Evolutionary conservation across 345 rosid species (phyloP).

Genomic region (Geranium brycei): DNA sequence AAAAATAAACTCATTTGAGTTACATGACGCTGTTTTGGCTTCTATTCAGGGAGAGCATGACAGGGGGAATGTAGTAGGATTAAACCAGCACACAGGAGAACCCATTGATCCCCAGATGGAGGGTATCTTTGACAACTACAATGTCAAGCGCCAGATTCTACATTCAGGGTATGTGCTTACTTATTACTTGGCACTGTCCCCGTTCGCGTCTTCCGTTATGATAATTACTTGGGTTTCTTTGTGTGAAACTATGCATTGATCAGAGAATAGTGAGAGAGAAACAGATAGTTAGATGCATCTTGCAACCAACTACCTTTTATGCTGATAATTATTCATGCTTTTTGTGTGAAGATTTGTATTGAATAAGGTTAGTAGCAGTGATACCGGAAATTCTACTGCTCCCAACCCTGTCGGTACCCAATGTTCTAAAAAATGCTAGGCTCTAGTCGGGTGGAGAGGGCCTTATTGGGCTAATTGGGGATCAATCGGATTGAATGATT

Average conservation of each 20-base stretch:
- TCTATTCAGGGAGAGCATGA: conserved; percentile 78
- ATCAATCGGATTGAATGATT: too few relatives aligned
- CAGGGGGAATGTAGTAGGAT: conserved; percentile 74
- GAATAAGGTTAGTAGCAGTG: too few relatives aligned
- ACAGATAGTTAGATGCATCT: too few relatives aligned
- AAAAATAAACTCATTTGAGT: background rate
- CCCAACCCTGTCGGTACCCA: too few relatives aligned
- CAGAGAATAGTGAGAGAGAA: too few relatives aligned
- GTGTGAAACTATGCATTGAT: background rate
- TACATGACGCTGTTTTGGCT: background rate
- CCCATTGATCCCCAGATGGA: conserved; percentile 80
- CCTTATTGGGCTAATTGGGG: too few relatives aligned
- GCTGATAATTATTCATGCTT: too few relatives aligned
- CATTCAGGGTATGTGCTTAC: conserved; percentile 59
- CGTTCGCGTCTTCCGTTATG: background rate
- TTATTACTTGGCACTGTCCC: background rate
- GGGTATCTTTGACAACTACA: conserved; percentile 90
- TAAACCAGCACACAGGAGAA: conserved; percentile 72
- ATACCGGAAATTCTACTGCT: too few relatives aligned
- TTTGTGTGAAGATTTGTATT: too few relatives aligned
- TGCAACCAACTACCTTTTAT: too few relatives aligned
- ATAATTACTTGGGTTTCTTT: background rate
- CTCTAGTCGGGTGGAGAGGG: too few relatives aligned
- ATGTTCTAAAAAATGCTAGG: too few relatives aligned
- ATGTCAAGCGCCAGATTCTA: conserved; percentile 85